Conservation (phyloP, 2,329 filamentous ascomycete genomes). For the Coniochaeta sp. region DNA sequence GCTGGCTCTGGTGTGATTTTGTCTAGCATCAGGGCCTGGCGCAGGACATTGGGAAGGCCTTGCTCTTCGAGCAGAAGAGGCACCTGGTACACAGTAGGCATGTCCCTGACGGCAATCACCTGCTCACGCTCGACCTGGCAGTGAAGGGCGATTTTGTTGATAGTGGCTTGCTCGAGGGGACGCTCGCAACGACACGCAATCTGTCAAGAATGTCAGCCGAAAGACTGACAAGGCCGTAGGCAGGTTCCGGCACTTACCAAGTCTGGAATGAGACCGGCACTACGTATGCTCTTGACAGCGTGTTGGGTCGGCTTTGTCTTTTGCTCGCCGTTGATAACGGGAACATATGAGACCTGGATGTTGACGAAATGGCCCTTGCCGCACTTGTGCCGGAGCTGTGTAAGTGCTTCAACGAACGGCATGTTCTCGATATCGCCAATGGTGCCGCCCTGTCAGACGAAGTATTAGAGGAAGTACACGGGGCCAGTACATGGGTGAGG, state of each 20-base stretch:
- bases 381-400: constrained; percentile 65
- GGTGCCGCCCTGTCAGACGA: constrained; percentile 12
- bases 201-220: constrained; percentile 29
- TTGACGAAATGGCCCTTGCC: constrained; percentile 78
- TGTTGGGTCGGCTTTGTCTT: constrained; percentile 98
- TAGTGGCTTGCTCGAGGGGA: constrained; percentile 63
- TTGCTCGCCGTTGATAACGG: constrained; percentile 62
- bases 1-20: constrained; percentile 41
- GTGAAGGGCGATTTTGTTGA: constrained; percentile 81
- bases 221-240: constrained; percentile 1
- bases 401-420: constrained; percentile 82
- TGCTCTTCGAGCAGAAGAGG: constrained; percentile 86
- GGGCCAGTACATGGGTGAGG: constrained; percentile 5
- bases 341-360: constrained; percentile 85
- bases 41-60: constrained; percentile 62
- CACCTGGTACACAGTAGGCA: constrained; percentile 88
- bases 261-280: constrained; percentile 67
- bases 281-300: constrained; percentile 77
- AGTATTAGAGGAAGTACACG: neutral
- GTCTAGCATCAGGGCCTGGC: constrained; percentile 58
- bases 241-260: constrained; percentile 39
- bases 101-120: constrained; percentile 83
- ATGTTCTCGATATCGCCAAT: constrained; percentile 75
- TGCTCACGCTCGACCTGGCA: constrained; percentile 83
- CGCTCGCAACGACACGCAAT: constrained; percentile 89